Base-by-base conservation (phyloP, 768 basidiomycete species). In the Tubosaeta sp. region DNA sequence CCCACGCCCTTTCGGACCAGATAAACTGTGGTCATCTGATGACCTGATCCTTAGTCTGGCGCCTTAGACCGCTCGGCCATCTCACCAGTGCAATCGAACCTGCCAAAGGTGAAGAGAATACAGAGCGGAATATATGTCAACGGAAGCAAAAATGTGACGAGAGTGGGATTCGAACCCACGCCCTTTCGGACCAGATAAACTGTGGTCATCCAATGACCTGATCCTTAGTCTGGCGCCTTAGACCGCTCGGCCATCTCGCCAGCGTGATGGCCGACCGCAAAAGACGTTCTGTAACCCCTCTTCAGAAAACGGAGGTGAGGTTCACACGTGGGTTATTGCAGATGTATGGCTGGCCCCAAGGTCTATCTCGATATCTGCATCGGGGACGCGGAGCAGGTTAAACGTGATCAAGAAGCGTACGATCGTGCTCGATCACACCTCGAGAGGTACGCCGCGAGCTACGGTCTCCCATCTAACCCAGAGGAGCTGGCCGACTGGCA, bases 1-100 rank as follows among this genome's bases (percentile, higher is more conserved):
- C 71, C 67, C 69, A 71, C 71, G 69, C 71, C 71, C 70, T 68
- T 68, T 68, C 67, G 68, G 66, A 70, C 67, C 67, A 68, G 67
- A 68, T 68, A 57, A 44, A n/a, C 54, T 25, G 14, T 25, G 61
- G 64, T 66, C 64, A 67, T 59, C 55, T 1, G 12, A 59, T 60
- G 64, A 68, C 66, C 64, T 68, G 26, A 11, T 70, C 74, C 77
- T 77, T 78, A 79, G 77, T 79, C 77, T 78, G 77, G 79, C 77
- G 77, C 77, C 78, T 76, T 79, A 71, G 77, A 79, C 77, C 78
- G 74, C 78, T 79, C 77, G 78, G 78, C 77, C 78, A 79, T 78
- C 74, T 77, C 58, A 51, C 65, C 58, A n/a, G n/a, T n/a, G n/a
- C n/a, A n/a, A n/a, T n/a, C n/a, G n/a, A n/a, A 7, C n/a, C 14